Evolutionary conservation across 805 yeast species (phyloP), one percentile per base, ranked within the genome.

Genomic region (Lipomyces orientalis): DNA sequence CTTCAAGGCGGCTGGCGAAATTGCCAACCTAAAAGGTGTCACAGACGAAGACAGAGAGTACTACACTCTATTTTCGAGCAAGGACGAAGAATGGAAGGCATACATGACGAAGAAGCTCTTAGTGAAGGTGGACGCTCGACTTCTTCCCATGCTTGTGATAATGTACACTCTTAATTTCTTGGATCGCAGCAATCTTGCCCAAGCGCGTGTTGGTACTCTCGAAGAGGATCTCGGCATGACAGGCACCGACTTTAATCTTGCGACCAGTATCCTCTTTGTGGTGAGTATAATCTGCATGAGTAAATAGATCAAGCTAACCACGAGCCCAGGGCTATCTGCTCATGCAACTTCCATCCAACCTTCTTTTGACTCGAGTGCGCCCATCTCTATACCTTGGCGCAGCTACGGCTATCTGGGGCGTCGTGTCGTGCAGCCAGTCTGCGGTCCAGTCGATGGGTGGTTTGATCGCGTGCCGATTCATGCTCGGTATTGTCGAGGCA

Each of bases 181-280:
- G 62, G 85, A 84, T 70, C 81, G 83, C 64, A 82, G 82, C 31
- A 82, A 83, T 68, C 80, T 84, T 58, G 80, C 82, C 4, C 81
- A 83, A 69, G 85, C 86, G 8, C 80, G 81, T 65, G 80, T 84
- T 4, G 79, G 79, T 62, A 81, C 82, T 9, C 71, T 83, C 46
- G 83, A 79, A 54, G 73, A 61, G 6, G 84, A 83, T 66, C 72
- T 83, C 37, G 77, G 77, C 22, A 77, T 83, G 51, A 65, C 70
- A 6, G 82, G 83, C 31, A 76, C 77, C 19, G 77, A 81, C 58
- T 83, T 82, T 82, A 81, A 81, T 65, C 73, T 77, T 56, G 81
- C 81, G 78, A 76, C 82, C 29, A 79, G 83, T 3, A 79, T 82
- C 25, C 80, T 81, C 66, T 81, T 76, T 66, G 75, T 80, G 84